A percentile compares a stretch with the other conserved stretches of the same genome.
These are phyloP conservation scores for Hypoxylon rubiginosum DNA, from an alignment of 2,329 filamentous ascomycete genomes.

Conservation along the genomic window DNA sequence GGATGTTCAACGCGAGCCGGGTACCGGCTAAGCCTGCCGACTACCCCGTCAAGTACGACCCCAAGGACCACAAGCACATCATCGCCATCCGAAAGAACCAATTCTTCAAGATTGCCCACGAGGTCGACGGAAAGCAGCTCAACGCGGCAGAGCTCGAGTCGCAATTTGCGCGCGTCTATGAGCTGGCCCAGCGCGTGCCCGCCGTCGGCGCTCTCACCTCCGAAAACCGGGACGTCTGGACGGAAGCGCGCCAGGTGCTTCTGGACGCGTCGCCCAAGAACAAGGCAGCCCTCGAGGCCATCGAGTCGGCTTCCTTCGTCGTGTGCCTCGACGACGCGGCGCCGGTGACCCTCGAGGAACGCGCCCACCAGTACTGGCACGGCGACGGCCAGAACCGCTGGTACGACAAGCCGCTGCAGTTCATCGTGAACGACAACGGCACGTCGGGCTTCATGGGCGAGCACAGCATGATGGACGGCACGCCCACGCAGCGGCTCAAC, in stretches of 20 bases:
- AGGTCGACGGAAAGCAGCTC: conserved; percentile 85
- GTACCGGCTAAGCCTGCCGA: conserved; percentile 87
- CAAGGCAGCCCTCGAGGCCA: conserved; percentile 79
- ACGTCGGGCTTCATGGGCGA: conserved; percentile 98
- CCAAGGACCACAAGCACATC: conserved; percentile 85
- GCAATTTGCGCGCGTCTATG: conserved; percentile 88
- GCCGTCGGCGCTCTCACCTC: conserved; percentile 88
- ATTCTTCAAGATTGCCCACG: conserved; percentile 91
- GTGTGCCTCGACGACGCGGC: conserved; percentile 93
- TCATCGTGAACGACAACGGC: conserved; percentile 98
- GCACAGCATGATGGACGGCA: conserved; percentile 99
- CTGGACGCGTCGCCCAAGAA: conserved; percentile 84
- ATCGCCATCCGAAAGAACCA: conserved; percentile 94
- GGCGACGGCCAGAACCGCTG: conserved; percentile 95
- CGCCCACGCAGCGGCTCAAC: conserved; percentile 95
- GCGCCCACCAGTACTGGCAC: conserved; percentile 97
- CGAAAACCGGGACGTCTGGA: conserved; percentile 94
- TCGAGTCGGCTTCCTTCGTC: conserved; percentile 91
- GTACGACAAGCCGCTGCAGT: conserved; percentile 98
- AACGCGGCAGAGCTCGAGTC: conserved; percentile 90
- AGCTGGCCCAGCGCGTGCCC: conserved; percentile 77
- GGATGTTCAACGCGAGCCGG: conserved; percentile 97
- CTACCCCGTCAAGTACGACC: conserved; percentile 83
- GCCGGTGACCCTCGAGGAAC: conserved; percentile 94
- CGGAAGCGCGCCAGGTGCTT: conserved; percentile 83